Evolutionary conservation across 192 early-diverging fungal genomes (phyloP).

Genomic region (Coemansia sp.): DNA sequence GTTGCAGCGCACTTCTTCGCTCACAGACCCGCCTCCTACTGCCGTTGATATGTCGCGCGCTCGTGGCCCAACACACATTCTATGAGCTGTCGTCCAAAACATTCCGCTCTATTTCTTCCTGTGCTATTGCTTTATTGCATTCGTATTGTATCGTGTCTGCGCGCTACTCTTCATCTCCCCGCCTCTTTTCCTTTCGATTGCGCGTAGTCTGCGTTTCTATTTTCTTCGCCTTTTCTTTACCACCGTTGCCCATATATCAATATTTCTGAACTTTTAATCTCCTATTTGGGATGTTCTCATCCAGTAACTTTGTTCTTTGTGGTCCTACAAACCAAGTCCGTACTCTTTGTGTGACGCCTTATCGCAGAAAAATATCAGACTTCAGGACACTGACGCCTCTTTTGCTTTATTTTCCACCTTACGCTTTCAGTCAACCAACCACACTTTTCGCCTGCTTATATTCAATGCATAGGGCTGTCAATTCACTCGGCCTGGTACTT

Average conservation of each 20-base stretch:
- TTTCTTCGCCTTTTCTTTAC: conserved; percentile 3
- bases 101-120: background rate
- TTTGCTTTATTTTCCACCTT: too few species aligned
- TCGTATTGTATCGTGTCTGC: conserved; percentile 3
- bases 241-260: background rate
- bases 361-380: too few species aligned
- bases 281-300: too few species aligned
- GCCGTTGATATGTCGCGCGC: background rate
- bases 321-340: too few species aligned
- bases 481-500: conserved; percentile 21
- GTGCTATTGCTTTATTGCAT: background rate
- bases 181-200: conserved; percentile 1
- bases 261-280: background rate
- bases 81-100: too few species aligned
- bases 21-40: conserved; percentile 1
- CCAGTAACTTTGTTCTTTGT: too few species aligned
- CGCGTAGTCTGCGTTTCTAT: conserved; percentile 2
- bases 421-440: too few species aligned
- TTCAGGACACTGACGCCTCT: too few species aligned
- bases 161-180: conserved; percentile 1
- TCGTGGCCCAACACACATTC: background rate
- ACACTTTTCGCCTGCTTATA: too few species aligned
- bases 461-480: conserved; percentile 13
- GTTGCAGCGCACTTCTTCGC: conserved; percentile 41
- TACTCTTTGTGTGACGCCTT: too few species aligned